Evolutionary conservation across 495 filamentous ascomycete genomes (phyloP), one percentile per base, ranked within the genome.

Genomic region (Achaetomiella virescens): DNA sequence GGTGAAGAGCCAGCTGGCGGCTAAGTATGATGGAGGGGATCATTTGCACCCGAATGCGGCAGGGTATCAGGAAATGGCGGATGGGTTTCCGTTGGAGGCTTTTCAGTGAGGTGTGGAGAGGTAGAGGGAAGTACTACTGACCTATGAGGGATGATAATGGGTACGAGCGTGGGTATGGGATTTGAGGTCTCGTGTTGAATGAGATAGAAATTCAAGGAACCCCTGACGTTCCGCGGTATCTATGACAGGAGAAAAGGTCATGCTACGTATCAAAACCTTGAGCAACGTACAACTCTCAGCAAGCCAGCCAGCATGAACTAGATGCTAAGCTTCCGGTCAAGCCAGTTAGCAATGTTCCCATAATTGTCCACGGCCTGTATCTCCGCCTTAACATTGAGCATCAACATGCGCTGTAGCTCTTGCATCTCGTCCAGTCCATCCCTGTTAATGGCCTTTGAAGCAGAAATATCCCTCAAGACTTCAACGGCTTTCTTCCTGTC

Each of bases 311-410:
- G 27, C 27, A 31, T 31, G 27, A 44, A 44, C 44, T 47, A 42
- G 12, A 17, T 48, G 14, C 2, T 24, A 12, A 79, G 59, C 43
- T 66, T 71, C 36, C 63, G 59, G 55, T 88, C 78, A 49, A 93
- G 72, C 88, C 89, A 91, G 1, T 63, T 52, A 15, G 81, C 79
- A 35, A 93, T 65, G 14, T 84, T 79, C 0, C 78, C 77, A 24
- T 70, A 66, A 18, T 81, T 74, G 55, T 89, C 89, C 50, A 96
- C 73, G 9, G 87, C 76, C 72, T 98, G 89, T 57, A 93, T 92
- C 71, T 98, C 93, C 2, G 86, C 89, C 66, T 98, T 98, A 48
- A 89, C 56, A 61, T 88, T 87, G 48, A 95, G 64, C 74, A 95
- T 81, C 44, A 97, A 67, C 91, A 97, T 97, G 5, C 78, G 69